Evolutionary conservation across 2,329 filamentous ascomycete species (phyloP).

Genomic region (Fonsecaea pedrosoi): DNA sequence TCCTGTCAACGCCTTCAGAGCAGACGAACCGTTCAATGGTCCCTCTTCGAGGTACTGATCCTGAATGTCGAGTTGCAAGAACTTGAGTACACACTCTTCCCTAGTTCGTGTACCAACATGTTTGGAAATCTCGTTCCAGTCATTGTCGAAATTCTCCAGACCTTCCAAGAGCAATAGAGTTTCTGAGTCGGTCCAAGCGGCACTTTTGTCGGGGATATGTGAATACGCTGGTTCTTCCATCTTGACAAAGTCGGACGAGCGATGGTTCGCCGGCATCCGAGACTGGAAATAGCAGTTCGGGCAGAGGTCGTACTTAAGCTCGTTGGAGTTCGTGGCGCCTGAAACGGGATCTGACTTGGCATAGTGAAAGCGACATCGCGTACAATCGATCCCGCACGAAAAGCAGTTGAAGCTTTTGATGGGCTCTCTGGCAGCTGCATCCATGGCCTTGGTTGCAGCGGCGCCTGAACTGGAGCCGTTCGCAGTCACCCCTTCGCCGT

Average conservation of each 20-base stretch:
- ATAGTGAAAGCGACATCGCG: slow-evolving; percentile 72
- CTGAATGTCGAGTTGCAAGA: slow-evolving; percentile 94
- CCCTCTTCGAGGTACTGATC: slow-evolving; percentile 93
- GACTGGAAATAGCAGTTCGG: slow-evolving; percentile 88
- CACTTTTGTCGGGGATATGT: slow-evolving; percentile 78
- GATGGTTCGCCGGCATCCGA: slow-evolving; percentile 79
- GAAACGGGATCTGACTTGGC: slow-evolving; percentile 67
- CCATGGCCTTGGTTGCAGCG: slow-evolving; percentile 69
- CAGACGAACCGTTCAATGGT: slow-evolving; percentile 64
- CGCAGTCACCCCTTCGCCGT: slow-evolving; percentile 72
- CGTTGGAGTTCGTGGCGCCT: slow-evolving; percentile 60
- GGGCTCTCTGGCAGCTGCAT: slow-evolving; percentile 65
- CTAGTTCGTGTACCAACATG: slow-evolving; percentile 89
- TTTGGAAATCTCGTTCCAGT: slow-evolving; percentile 92
- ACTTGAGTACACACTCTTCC: slow-evolving; percentile 96
- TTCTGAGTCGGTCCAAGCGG: slow-evolving; percentile 90
- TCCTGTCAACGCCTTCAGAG: slow-evolving; percentile 74
- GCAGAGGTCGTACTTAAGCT: slow-evolving; percentile 84
- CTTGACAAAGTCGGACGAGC: slow-evolving; percentile 81
- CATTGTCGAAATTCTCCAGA: slow-evolving; percentile 90
- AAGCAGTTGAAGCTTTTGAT: slow-evolving; percentile 79
- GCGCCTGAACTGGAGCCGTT: slow-evolving; percentile 68
- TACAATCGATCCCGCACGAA: slow-evolving; percentile 91
- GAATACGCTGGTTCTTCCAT: slow-evolving; percentile 88
- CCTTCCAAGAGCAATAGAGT: slow-evolving; percentile 87